A percentile compares a stretch with the other conserved stretches of the same genome.
Evolutionary conservation across 2,329 filamentous ascomycete species (phyloP).

Genomic region (Aspergillus novoparasiticus): DNA sequence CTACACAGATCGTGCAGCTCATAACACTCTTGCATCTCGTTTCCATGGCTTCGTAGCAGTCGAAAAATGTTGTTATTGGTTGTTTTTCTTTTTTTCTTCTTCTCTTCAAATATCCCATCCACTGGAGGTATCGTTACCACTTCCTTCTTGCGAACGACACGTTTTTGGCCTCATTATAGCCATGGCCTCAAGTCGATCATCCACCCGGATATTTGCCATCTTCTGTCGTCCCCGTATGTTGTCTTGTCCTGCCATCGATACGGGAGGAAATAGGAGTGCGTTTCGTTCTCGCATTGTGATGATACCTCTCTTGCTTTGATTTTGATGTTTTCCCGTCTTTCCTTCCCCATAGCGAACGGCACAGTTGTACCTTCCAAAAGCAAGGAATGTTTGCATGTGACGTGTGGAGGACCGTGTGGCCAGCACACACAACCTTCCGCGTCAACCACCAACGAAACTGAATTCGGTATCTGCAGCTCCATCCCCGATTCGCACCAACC

Average conservation of each 20-base stretch:
- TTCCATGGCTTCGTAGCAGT: slow-evolving; percentile 32
- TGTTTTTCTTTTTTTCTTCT: slow-evolving; percentile 13
- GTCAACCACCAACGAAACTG: slow-evolving; percentile 10
- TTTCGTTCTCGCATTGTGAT: not conserved
- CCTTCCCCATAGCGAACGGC: not conserved
- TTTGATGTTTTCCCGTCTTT: not conserved
- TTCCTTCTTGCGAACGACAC: not conserved
- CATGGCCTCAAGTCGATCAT: not conserved
- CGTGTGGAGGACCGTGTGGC: slow-evolving; percentile 19
- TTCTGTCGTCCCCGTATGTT: not conserved
- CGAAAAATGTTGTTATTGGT: slow-evolving; percentile 17
- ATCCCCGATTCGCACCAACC: slow-evolving; percentile 2
- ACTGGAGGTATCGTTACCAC: slow-evolving; percentile 4
- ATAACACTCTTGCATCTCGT: slow-evolving; percentile 35
- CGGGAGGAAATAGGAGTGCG: not conserved
- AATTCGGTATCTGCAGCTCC: not conserved
- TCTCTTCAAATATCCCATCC: slow-evolving; percentile 8
- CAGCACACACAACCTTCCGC: slow-evolving; percentile 28
- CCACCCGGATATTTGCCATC: not conserved
- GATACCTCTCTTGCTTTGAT: not conserved
- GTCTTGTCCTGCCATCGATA: not conserved
- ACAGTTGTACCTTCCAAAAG: not conserved
- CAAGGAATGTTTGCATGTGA: slow-evolving; percentile 5
- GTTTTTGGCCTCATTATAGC: not conserved
- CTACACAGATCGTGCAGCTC: slow-evolving; percentile 34